phyloP scores from a whole-genome alignment of 306 rosid species.

The Cucurbita maxima region DNA sequence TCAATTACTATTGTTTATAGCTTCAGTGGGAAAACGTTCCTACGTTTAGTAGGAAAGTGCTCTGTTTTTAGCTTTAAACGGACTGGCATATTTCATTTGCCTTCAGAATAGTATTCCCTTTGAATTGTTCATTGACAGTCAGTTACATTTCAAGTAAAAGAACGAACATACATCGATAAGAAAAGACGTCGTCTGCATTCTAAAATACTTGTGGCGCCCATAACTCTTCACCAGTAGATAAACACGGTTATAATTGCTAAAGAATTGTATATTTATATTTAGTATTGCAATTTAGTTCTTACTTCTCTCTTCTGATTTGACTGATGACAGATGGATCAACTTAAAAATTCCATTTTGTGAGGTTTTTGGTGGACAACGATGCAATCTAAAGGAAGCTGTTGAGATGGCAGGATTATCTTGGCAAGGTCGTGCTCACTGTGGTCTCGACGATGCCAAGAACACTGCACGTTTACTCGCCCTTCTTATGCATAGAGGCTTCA shows the following conservation, averaged over 20 bases:
- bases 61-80: neutral
- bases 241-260: neutral
- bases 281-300: neutral
- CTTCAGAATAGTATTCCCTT: neutral
- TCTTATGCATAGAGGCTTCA: conserved; percentile 67
- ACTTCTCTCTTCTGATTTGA: conserved; percentile 14
- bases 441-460: conserved; percentile 86
- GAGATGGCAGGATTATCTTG: conserved; percentile 72
- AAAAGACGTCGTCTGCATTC: neutral
- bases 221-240: neutral
- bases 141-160: neutral
- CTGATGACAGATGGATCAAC: conserved; percentile 72
- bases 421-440: conserved; percentile 95
- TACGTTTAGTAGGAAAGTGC: neutral
- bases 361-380: conserved; percentile 67
- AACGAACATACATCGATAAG: neutral
- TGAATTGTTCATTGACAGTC: neutral
- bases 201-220: neutral
- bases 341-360: conserved; percentile 63
- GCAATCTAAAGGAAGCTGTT: conserved; percentile 89
- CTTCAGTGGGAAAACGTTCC: neutral
- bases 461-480: conserved; percentile 69
- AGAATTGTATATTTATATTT: neutral
- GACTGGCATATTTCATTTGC: neutral
- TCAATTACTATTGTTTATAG: neutral